Conservation (phyloP, 257 asterid species). For the Nicotiana benthamiana region DNA sequence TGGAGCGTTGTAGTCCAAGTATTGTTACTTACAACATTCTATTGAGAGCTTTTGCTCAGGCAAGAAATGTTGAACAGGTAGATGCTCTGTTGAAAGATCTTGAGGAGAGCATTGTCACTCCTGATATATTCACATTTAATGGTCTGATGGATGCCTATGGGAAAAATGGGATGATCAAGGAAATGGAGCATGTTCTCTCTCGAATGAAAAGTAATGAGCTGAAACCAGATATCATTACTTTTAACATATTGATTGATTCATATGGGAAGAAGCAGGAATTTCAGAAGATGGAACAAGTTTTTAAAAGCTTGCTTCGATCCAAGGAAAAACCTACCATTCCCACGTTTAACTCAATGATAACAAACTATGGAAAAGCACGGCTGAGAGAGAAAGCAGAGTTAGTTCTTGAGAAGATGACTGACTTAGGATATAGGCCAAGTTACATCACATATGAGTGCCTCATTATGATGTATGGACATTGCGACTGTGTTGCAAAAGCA, state of each 20-base stretch:
- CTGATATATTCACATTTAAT: slow-evolving; percentile 81
- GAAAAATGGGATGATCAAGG: slow-evolving; percentile 74
- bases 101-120: slow-evolving; percentile 50
- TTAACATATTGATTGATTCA: slow-evolving; percentile 74
- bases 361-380: slow-evolving; percentile 90
- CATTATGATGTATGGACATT: slow-evolving; percentile 72
- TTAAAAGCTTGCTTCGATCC: slow-evolving; percentile 65
- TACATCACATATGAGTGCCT: slow-evolving; percentile 76
- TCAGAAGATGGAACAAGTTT: slow-evolving; percentile 94
- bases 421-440: slow-evolving; percentile 76
- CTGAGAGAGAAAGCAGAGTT: slow-evolving; percentile 67
- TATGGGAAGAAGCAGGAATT: slow-evolving; percentile 89
- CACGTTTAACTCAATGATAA: slow-evolving; percentile 90
- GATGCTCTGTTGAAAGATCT: slow-evolving; percentile 65
- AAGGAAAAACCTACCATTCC: slow-evolving; percentile 76
- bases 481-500: slow-evolving; percentile 68
- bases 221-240: slow-evolving; percentile 77
- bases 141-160: slow-evolving; percentile 99
- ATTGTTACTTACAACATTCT: slow-evolving; percentile 88
- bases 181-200: slow-evolving; percentile 76
- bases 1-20: slow-evolving; percentile 74
- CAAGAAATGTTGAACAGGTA: slow-evolving; percentile 58
- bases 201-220: slow-evolving; percentile 67
- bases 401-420: slow-evolving; percentile 50
- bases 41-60: slow-evolving; percentile 82